phyloP scores from a whole-genome alignment of 257 asterid species.

The Gynochthodes officinalis region DNA sequence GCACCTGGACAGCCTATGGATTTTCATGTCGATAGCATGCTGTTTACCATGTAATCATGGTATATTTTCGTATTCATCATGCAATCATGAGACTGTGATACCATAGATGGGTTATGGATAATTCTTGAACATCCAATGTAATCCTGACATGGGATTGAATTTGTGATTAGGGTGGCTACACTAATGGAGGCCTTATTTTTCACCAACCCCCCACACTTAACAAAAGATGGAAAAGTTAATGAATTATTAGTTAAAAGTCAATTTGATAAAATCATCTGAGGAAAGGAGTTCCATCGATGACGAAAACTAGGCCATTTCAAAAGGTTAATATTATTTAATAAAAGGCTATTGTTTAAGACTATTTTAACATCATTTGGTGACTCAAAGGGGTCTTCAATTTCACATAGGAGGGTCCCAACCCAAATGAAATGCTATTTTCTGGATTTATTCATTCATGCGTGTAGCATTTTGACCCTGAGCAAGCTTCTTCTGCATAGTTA shows the following conservation, averaged over 20 bases:
- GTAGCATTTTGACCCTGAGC: slow-evolving; percentile 2
- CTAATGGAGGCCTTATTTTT: slow-evolving; percentile 10
- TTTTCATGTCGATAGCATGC: slow-evolving; percentile 3
- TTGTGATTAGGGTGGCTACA: slow-evolving; percentile 16
- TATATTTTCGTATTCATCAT: neutral
- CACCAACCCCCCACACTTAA: too few species aligned
- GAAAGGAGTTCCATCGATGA: slow-evolving; percentile 23
- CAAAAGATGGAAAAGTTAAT: slow-evolving; percentile 11
- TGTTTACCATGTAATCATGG: slow-evolving; percentile 13
- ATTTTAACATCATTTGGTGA: slow-evolving; percentile 42
- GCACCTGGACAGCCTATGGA: neutral
- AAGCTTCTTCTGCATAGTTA: slow-evolving; percentile 14
- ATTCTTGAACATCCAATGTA: slow-evolving; percentile 5
- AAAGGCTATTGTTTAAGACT: slow-evolving; percentile 23
- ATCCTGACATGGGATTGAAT: slow-evolving; percentile 11
- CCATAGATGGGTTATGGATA: slow-evolving; percentile 4
- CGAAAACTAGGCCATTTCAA: slow-evolving; percentile 47
- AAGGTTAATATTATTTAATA: slow-evolving; percentile 33
- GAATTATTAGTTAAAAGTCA: slow-evolving; percentile 27
- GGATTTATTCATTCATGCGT: slow-evolving; percentile 12
- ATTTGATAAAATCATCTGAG: slow-evolving; percentile 10
- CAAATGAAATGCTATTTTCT: slow-evolving; percentile 7
- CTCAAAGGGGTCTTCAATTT: slow-evolving; percentile 49
- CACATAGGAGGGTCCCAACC: slow-evolving; percentile 52
- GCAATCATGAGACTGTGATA: slow-evolving; percentile 6